Base-by-base conservation (phyloP, 2,329 filamentous ascomycete species). In the Diaporthe ampelina region DNA sequence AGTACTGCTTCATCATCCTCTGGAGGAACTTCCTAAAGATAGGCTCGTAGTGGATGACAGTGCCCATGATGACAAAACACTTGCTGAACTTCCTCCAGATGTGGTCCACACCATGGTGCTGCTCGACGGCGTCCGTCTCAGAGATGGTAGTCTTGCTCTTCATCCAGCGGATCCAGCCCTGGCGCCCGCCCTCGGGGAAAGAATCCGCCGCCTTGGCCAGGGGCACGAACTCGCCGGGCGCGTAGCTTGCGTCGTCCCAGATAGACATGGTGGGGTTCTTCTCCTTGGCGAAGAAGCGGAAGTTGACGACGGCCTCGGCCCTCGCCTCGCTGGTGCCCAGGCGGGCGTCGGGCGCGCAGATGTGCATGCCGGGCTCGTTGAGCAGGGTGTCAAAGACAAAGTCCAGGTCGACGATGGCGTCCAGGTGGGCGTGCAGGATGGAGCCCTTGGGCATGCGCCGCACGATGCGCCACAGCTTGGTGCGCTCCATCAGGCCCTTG, bases 391-490 rank as follows among this genome's bases (percentile, higher is more conserved):
- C 89, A 52, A 97, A 88, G 10, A 98, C 85, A 85, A 91, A 97
- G 80, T 95, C 93, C 77, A 95, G 91, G 81, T 98, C 94, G 67
- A 97, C 93, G 92, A 97, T 97, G 78, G 95, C 95, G 82, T 97
- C 94, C 81, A 97, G 86, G 83, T 98, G 95, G 57, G 94, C 94
- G 85, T 98, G 95, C 75, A 97, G 85, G 40, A 97, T 86, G 11
- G 92, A 89, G 17, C 96, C 97, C 82, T 98, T 98, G 37, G 96
- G 96, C 94, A 98, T 95, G 77, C 87, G 89, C 74, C 92, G 90
- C 21, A 98, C 89, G 78, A 98, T 97, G 77, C 91, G 89, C 95
- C 95, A 98, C 32, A 98, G 87, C 80, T 92, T 92, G 19, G 94
- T 97, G 78, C 88, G 88, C 83, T 97, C 94, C 91, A 98, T 97